Evolutionary conservation across 2,329 filamentous ascomycete species (phyloP).

Genomic region (Dissoconium aciculare): DNA sequence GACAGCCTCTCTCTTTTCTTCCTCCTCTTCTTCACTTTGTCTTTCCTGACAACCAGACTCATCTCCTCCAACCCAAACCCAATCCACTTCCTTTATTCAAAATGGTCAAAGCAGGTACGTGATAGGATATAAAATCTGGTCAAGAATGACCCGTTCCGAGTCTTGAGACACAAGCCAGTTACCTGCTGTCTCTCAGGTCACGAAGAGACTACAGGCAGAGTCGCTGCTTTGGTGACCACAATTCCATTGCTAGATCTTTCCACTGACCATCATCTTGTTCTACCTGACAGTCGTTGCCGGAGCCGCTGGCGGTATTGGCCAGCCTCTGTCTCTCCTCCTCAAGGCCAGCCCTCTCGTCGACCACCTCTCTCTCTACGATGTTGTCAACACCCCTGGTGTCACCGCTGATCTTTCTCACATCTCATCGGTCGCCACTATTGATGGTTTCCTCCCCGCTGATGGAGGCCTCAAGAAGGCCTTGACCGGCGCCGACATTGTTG

Average conservation of each 20-base stretch:
- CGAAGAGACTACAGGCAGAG: too few relatives aligned
- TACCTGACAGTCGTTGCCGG: constrained; percentile 58
- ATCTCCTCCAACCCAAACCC: constrained; percentile 3
- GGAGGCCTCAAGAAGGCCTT: constrained; percentile 74
- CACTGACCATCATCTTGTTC: background rate
- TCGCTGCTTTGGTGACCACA: background rate
- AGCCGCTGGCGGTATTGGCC: constrained; percentile 95
- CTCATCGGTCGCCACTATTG: constrained; percentile 73
- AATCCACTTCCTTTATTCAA: constrained; percentile 8
- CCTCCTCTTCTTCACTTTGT: constrained; percentile 3
- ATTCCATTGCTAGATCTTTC: background rate
- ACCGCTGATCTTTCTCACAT: constrained; percentile 95
- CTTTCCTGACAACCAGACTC: too few relatives aligned
- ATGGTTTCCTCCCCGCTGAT: constrained; percentile 74
- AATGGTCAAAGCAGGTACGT: constrained; percentile 20
- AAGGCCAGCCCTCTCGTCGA: constrained; percentile 80
- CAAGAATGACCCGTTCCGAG: too few relatives aligned
- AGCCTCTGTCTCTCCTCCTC: constrained; percentile 92
- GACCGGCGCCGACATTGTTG: constrained; percentile 84
- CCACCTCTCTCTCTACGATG: constrained; percentile 96
- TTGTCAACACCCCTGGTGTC: constrained; percentile 95
- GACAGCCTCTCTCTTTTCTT: constrained; percentile 1
- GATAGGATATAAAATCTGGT: too few relatives aligned
- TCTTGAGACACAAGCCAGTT: too few relatives aligned
- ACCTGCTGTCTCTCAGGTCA: too few relatives aligned